A percentile compares a stretch with the other conserved stretches of the same genome.
Conservation (phyloP, 2,329 filamentous ascomycete species). For the Stagonosporopsis cucurbitacearum region DNA sequence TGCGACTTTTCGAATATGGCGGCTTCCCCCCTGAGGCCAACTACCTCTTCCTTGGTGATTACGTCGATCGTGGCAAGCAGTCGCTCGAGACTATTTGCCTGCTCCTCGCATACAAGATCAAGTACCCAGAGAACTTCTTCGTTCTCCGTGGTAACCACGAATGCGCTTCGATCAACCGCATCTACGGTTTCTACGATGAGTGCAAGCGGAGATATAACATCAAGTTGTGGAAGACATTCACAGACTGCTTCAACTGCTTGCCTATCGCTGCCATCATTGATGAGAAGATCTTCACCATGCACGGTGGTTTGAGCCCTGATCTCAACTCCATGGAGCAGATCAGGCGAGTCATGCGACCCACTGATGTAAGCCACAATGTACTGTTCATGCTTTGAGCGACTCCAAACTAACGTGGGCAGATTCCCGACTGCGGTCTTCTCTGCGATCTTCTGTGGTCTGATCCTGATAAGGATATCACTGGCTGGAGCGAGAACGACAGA, state of each 20-base stretch:
- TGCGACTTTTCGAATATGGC: constrained; percentile 97
- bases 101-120: constrained; percentile 98
- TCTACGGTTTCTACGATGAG: constrained; percentile 99
- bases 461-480: constrained; percentile 98
- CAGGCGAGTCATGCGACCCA: constrained; percentile 96
- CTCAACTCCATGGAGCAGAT: constrained; percentile 99
- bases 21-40: constrained; percentile 98
- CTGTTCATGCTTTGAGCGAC: background rate
- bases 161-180: constrained; percentile 97
- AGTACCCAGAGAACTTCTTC: constrained; percentile 99
- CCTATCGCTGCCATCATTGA: constrained; percentile 98
- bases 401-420: constrained; percentile 66
- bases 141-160: constrained; percentile 98
- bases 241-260: constrained; percentile 98
- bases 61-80: constrained; percentile 98
- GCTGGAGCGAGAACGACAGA: constrained; percentile 98
- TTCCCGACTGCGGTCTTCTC: constrained; percentile 95
- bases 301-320: constrained; percentile 94
- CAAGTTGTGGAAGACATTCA: constrained; percentile 99
- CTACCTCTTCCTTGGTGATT: constrained; percentile 99
- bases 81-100: constrained; percentile 98
- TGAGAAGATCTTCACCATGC: constrained; percentile 99
- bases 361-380: constrained; percentile 75
- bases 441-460: constrained; percentile 99
- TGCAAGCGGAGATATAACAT: constrained; percentile 99